Evolutionary conservation across 352 stramenopile genomes (phyloP), one percentile per base, ranked within the genome.

Genomic region (Thraustotheca clavata): DNA sequence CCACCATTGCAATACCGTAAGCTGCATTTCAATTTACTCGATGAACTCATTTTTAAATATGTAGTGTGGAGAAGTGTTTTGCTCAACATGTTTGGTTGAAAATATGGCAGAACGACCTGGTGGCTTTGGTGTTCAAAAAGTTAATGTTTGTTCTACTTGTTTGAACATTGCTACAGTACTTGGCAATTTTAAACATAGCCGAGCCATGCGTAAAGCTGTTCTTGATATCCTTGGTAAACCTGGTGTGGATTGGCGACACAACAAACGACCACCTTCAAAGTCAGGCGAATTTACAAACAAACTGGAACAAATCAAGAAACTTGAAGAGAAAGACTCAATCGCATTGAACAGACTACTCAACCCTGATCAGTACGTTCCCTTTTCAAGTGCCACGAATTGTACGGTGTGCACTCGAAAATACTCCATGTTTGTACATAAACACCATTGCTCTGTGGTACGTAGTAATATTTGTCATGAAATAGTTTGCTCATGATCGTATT

Each of bases 331-430:
- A 9, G 43, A 52, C n/a, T 9, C 43, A 2, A 52, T 52, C 9
- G 9, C 43, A 9, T 31, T 52, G 43, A 24, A 31, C n/a, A 52
- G n/a, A 6, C 7, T 52, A 11, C 43, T 52, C 43, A 52, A 52
- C n/a, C 43, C 43, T 14, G 43, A 52, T 31, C 43, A 52, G 43
- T 52, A 52, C 43, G 80, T 92, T 12, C 91, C 91, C 29, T 83
- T 92, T 59, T 80, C 91, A 52, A 83, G 91, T 59, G 79, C 80
- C 1, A 89, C 90, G 62, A 90, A 79, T 49, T 94, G 85, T 63
- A 80, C 91, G 69, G 91, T 94, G 29, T 94, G 85, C 70, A 90
- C 88, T 74, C 91, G 90, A 69, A 83, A 83, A 40, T 92, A 92
- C 73, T 91, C 74, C 70, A 77, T 94, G 77, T 92, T 94, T 62